These are phyloP conservation scores for Gentiana macrophylla DNA, from an alignment of 257 asterid species.

Conservation along the genomic window DNA sequence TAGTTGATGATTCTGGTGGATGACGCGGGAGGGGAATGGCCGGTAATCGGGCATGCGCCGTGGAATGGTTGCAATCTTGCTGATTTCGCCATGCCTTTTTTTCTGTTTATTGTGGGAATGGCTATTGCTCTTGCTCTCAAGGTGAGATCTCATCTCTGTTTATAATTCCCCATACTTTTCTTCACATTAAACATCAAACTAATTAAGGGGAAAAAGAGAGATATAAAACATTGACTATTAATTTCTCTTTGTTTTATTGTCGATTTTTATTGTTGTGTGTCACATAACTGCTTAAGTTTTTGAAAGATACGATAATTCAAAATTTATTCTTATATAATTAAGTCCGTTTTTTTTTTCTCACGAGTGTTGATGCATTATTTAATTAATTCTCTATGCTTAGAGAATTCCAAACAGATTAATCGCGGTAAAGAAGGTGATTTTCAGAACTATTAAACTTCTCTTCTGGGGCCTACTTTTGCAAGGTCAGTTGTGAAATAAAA, in stretches of 20 bases:
- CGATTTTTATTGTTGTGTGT: too few species aligned
- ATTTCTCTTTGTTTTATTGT: too few species aligned
- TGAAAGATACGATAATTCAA: too few species aligned
- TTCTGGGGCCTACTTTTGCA: slow-evolving; percentile 78
- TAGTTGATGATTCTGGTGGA: slow-evolving; percentile 75
- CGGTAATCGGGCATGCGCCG: slow-evolving; percentile 67
- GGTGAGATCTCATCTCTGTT: slow-evolving; percentile 25
- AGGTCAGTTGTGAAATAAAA: slow-evolving; percentile 24
- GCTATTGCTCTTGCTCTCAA: slow-evolving; percentile 65
- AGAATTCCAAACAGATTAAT: slow-evolving; percentile 32
- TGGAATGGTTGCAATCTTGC: slow-evolving; percentile 86
- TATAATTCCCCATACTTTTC: background rate
- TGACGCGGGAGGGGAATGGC: slow-evolving; percentile 80
- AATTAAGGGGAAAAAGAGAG: too few species aligned
- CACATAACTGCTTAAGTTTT: slow-evolving; percentile 2
- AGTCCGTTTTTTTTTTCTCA: too few species aligned
- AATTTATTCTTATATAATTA: too few species aligned
- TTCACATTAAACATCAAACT: too few species aligned
- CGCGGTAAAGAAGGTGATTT: slow-evolving; percentile 45
- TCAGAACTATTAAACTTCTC: slow-evolving; percentile 63
- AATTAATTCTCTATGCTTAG: slow-evolving; percentile 14
- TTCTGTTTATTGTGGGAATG: slow-evolving; percentile 72
- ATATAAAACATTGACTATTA: too few species aligned
- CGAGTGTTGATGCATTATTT: too few species aligned
- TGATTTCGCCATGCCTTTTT: slow-evolving; percentile 84